phyloP scores from a whole-genome alignment of 1,284 basidiomycete species.

The Schizophyllum amplum region DNA sequence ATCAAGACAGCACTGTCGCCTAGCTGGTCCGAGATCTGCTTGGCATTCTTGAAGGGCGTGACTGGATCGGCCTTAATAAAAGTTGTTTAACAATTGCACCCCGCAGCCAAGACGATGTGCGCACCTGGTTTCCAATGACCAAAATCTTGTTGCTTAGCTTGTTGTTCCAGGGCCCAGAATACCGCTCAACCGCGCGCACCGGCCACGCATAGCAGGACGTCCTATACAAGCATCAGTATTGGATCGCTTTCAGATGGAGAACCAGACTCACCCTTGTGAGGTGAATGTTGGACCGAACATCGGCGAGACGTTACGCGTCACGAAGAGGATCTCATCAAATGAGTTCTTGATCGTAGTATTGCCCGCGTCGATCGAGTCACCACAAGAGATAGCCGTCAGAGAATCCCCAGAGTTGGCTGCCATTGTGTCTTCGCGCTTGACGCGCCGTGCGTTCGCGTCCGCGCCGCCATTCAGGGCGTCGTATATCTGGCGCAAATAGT shows the following conservation, averaged over 20 bases:
- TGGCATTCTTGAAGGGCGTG: constrained; percentile 14
- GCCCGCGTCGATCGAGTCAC: neutral
- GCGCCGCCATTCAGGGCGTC: neutral
- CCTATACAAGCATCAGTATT: neutral
- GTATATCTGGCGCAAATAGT: neutral
- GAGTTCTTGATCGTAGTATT: neutral
- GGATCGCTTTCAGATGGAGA: neutral
- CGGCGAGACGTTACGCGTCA: neutral
- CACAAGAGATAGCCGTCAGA: neutral
- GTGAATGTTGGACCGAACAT: neutral
- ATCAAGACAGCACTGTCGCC: constrained; percentile 13
- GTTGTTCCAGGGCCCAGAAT: neutral
- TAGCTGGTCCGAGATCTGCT: constrained; percentile 10
- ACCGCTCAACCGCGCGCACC: neutral
- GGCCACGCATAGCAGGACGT: neutral
- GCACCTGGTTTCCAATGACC: neutral
- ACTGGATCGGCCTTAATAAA: constrained; percentile 13
- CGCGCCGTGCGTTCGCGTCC: neutral
- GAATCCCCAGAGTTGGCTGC: neutral
- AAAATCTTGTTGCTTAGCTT: neutral
- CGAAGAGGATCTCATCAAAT: neutral
- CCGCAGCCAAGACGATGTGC: neutral
- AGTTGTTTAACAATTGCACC: neutral
- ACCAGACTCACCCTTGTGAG: neutral
- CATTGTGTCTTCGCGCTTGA: neutral